Evolutionary conservation across 768 basidiomycete species (phyloP), one percentile per base, ranked within the genome.

Genomic region (Neoboletus subvelutipes): DNA sequence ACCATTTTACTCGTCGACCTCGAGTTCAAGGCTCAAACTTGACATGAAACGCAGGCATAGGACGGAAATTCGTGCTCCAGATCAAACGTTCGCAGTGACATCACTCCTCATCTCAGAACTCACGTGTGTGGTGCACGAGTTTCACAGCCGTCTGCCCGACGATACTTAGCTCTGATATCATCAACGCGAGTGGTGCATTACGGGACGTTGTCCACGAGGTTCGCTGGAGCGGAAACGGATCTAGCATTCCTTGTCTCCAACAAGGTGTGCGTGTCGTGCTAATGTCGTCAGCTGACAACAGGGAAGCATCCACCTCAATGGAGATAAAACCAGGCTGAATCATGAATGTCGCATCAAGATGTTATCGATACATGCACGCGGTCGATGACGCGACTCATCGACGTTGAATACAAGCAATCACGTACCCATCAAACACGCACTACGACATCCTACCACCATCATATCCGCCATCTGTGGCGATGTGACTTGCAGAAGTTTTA

Each of bases 401-500:
- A 58, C 36, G 24, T 12, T 46, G 37, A 6, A 46, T 40, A 55
- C 50, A 26, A 54, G 15, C 49, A 45, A 54, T 45, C 36, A 55
- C 40, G 53, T 20, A 61, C 55, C 42, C 50, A 42, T 52, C 58
- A 42, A 24, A 37, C 24, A 59, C 17, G 6, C 28, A 54, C 75
- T 66, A 73, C 56, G 57, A 70, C 67, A 68, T 62, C 34, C 63
- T 59, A 2, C 74, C 63, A 20, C 75, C 74, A 40, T 69, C 64
- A 50, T 71, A 75, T 26, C 73, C 70, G 5, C 72, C 75, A 26
- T 70, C 69, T 17, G 72, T 78, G 61, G 73, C 72, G 36, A 85
- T 84, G 58, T 81, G 77, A 24, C 71, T 67, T n/a, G 86, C 86
- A 54, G 81, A 83, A 0, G 89, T 87, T 69, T 94, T 96, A 20